Evolutionary conservation across 2,329 filamentous ascomycete species (phyloP), one percentile per base, ranked within the genome.

Genomic region (Chrysoporthe puriensis): DNA sequence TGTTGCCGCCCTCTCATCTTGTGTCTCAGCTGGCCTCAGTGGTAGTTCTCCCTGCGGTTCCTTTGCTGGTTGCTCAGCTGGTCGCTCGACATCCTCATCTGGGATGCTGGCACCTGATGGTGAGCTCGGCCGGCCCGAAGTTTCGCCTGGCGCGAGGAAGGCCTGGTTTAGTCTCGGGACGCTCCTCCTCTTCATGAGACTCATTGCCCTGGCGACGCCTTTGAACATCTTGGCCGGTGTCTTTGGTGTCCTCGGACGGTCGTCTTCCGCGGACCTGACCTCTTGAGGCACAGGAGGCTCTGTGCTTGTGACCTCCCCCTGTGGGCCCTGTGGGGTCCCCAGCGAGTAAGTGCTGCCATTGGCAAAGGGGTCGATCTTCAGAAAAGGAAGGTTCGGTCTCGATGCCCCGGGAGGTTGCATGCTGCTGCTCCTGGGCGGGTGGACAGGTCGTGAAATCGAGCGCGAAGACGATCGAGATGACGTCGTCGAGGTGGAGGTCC

Each of bases 181-280:
- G 78, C 85, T 88, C 70, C 84, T 81, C 80, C 86, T 87, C 73
- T 82, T 81, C 61, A 83, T 83, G 42, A 88, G 77, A 72, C 81
- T 86, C 56, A 88, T 76, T 3, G 85, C 85, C 72, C 84, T 82
- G 14, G 79, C 77, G 16, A 83, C 76, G 42, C 79, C 78, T 73
- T 83, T 85, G 70, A 88, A 80, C 66, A 87, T 78, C 43, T 78
- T 77, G 1, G 82, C 81, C 1, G 83, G 80, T 14, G 82, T 82
- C 75, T 76, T 82, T 32, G 83, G 80, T 3, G 79, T 75, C 70
- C 79, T 79, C 6, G 76, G 74, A 9, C 73, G 74, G 62, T 73
- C 74, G 9, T 73, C 73, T 43, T 80, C 70, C 8, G 72, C 73
- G 7, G 56, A 13, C 32, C 18, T 48, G 13, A 76, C 73, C 44